A percentile compares a stretch with the other conserved stretches of the same genome.
These are phyloP conservation scores for Sporormia fimetaria DNA, from an alignment of 495 filamentous ascomycete genomes.

Conservation along the genomic window DNA sequence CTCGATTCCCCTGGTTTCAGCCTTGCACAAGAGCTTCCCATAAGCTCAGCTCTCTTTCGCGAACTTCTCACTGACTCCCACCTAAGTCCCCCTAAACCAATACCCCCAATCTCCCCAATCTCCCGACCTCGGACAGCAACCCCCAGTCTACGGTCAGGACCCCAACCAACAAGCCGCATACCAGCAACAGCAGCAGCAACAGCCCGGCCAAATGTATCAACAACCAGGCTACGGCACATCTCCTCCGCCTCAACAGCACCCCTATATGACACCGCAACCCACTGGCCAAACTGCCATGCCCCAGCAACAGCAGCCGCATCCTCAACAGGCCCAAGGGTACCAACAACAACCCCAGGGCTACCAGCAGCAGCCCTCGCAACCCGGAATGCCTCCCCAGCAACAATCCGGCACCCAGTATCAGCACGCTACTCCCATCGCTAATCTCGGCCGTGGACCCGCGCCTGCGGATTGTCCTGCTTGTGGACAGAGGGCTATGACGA, in stretches of 20 bases:
- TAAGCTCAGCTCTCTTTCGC: neutral
- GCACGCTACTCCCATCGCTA: constrained; percentile 31
- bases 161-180: no score
- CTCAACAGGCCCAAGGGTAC: constrained; percentile 11
- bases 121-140: no score
- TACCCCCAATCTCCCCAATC: constrained; percentile 17
- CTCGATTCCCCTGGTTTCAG: neutral
- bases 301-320: constrained; percentile 11
- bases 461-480: constrained; percentile 44
- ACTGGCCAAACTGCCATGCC: constrained; percentile 14
- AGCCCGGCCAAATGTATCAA: no score
- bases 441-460: constrained; percentile 28
- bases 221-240: no score
- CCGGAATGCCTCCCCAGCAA: constrained; percentile 16
- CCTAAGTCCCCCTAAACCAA: constrained; percentile 21
- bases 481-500: constrained; percentile 39
- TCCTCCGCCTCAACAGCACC: no score
- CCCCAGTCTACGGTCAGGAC: no score
- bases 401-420: constrained; percentile 21
- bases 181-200: no score
- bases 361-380: constrained; percentile 11
- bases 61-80: neutral
- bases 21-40: no score
- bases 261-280: constrained; percentile 3
- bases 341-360: no score